Base-by-base conservation (phyloP, 805 yeast genomes). In the Starmera pachycereana region DNA sequence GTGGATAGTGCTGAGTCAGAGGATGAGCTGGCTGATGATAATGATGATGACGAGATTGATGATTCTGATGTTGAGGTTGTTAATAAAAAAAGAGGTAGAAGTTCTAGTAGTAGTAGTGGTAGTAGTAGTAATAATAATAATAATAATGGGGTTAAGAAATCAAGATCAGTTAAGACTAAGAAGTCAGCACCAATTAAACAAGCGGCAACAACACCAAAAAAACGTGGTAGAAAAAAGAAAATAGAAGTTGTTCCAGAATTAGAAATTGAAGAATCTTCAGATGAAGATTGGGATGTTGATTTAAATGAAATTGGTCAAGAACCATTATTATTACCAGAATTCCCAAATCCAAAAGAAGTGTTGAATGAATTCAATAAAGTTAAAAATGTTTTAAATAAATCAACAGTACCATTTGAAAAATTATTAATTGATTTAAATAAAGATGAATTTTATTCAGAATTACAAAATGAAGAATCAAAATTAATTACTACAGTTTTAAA, bases 341-440 rank as follows among this genome's bases (percentile, higher is more conserved):
- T 43, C 19, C 51, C 53, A 29, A 35, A 37, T 16, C 45, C 45
- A 12, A 48, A 46, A 22, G 44, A 42, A 12, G 31, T 51, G 9
- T 35, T 36, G 3, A 37, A 37, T 9, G 40, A 42, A 35, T 35
- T 47, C 13, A 53, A 43, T 36, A 46, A 47, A 41, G 40, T 46
- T 42, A 41, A 35, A 35, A 51, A 44, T 44, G 40, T 40, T 32
- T 40, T 40, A 46, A 57, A 44, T 42, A 54, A 44, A 54, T 57
- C 48, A 40, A 65, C 58, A 58, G 53, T 29, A 31, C 51, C 32
- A 56, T 51, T 47, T 38, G 58, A 33, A 51, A 38, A 33, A 32
- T 44, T 36, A 46, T 37, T 46, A 6, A 37, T 46, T 33, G 30
- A 38, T 4, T 27, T 46, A 6, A 42, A 44, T 5, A 52, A 56